Evolutionary conservation across 345 rosid genomes (phyloP), one percentile per base, ranked within the genome.

Genomic region (Rhizophora mangle): DNA sequence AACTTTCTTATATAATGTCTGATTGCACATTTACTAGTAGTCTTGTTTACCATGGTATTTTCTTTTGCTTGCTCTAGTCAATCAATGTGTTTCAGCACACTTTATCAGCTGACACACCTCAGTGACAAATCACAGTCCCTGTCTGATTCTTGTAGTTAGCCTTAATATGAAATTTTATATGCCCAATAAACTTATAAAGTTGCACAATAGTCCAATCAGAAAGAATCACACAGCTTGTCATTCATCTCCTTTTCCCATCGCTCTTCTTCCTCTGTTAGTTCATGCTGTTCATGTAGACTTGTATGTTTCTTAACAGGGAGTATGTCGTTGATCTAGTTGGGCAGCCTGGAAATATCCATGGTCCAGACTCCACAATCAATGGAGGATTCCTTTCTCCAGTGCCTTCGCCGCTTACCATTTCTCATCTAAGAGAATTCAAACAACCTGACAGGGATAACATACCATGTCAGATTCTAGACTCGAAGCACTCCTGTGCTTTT

Each of bases 321-420:
- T 94, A 89, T 71, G 98, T 94, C 39, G 98, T 94, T 74, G 98
- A 91, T 80, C 93, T 94, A 22, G 88, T 94, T 9, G 95, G 97
- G 68, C 85, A 88, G 70, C 98, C 98, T 27, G 98, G 98, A 77
- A 87, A 88, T 68, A 67, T 94, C 37, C 93, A 86, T 21, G 87
- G 91, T 70, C 96, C 98, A 6, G 93, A 91, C 83, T 88, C 95
- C 31, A 85, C 96, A 18, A 88, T 89, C 77, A 91, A 91, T 72
- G 96, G 97, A 76, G 89, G 85, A 71, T 73, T 68, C 70, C 69
- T 72, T 64, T 80, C 81, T 72, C 72, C 83, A 27, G 71, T 83
- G 79, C 88, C 96, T 65, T 91, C 98, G 29, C 93, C 92, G 30
- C 81, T 91, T 67, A 82, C 82, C 69, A 72, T 87, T 69, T 84